These are phyloP conservation scores for Polyrhizophydium stewartii DNA, from an alignment of 371 early-diverging fungal species.

Conservation along the genomic window DNA sequence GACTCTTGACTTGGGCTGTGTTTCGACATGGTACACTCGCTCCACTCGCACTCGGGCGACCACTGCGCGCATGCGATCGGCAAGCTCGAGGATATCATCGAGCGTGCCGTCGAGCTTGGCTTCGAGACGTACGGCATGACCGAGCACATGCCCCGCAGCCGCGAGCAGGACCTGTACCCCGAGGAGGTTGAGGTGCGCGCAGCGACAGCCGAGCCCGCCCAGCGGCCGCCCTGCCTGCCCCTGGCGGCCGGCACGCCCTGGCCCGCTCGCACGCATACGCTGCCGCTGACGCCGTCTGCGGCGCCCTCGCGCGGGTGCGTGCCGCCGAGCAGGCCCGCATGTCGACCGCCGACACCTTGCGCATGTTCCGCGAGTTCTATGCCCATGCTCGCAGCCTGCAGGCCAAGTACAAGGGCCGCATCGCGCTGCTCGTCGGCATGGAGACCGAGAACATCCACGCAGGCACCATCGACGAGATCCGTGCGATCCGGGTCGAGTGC, in stretches of 20 bases:
- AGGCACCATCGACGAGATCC: conserved; percentile 19
- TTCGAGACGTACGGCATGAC: conserved; percentile 68
- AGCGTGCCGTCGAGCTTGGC: conserved; percentile 59
- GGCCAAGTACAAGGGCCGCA: conserved; percentile 51
- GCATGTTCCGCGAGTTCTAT: conserved; percentile 55
- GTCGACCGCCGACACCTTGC: conserved; percentile 51
- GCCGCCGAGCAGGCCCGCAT: conserved; percentile 46
- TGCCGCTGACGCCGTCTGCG: too few relatives aligned
- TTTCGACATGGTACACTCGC: too few relatives aligned
- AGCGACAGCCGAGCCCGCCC: too few relatives aligned
- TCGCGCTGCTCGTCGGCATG: conserved; percentile 75
- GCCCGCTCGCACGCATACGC: background rate
- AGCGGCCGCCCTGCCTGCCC: background rate
- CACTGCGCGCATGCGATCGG: conserved; percentile 82
- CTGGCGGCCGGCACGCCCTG: background rate
- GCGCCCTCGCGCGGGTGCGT: too few relatives aligned
- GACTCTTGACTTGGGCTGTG: too few relatives aligned
- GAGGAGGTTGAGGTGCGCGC: conserved; percentile 77
- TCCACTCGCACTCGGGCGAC: conserved; percentile 82
- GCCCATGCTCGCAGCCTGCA: conserved; percentile 69
- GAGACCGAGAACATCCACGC: conserved; percentile 83
- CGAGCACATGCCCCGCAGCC: conserved; percentile 80
- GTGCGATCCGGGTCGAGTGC: conserved; percentile 20
- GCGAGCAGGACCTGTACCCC: conserved; percentile 67
- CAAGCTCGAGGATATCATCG: conserved; percentile 63